Conservation (phyloP, 768 basidiomycete genomes). For the Kondoa subrosea region DNA sequence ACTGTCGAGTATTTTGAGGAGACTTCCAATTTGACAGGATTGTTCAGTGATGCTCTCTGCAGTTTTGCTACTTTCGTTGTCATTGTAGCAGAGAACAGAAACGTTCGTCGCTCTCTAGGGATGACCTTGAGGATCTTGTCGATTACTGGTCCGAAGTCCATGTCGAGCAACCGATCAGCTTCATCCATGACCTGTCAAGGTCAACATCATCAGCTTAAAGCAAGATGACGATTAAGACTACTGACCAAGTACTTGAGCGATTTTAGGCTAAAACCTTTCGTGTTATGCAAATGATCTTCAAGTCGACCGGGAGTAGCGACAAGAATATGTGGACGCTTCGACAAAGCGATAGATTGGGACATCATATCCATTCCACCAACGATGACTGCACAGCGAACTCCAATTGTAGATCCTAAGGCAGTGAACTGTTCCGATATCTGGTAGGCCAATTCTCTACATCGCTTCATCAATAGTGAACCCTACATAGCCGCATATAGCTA, state of each 20-base stretch:
- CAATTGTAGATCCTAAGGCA: constrained; percentile 75
- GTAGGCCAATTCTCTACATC: constrained; percentile 69
- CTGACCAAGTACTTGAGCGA: constrained; percentile 71
- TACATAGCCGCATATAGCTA: constrained; percentile 13
- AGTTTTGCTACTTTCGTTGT: constrained; percentile 94
- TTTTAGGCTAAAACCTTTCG: constrained; percentile 84
- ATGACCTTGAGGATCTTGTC: constrained; percentile 92
- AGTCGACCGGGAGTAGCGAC: constrained; percentile 90
- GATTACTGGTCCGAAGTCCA: constrained; percentile 89
- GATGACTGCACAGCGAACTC: constrained; percentile 72
- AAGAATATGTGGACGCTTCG: constrained; percentile 83
- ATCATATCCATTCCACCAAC: constrained; percentile 93
- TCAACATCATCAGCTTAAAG: neutral
- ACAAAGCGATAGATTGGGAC: constrained; percentile 73
- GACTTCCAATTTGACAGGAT: constrained; percentile 86
- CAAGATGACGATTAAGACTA: neutral
- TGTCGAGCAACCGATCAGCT: constrained; percentile 83
- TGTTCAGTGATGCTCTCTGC: constrained; percentile 77
- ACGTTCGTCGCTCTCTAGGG: constrained; percentile 84
- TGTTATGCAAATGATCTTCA: constrained; percentile 85
- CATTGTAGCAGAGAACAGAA: constrained; percentile 97
- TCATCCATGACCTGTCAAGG: constrained; percentile 73
- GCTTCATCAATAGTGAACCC: neutral
- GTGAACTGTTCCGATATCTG: constrained; percentile 98
- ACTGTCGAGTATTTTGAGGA: constrained; percentile 93